phyloP scores from a whole-genome alignment of 441 rosid species.

The Gossypium schwendimanii region DNA sequence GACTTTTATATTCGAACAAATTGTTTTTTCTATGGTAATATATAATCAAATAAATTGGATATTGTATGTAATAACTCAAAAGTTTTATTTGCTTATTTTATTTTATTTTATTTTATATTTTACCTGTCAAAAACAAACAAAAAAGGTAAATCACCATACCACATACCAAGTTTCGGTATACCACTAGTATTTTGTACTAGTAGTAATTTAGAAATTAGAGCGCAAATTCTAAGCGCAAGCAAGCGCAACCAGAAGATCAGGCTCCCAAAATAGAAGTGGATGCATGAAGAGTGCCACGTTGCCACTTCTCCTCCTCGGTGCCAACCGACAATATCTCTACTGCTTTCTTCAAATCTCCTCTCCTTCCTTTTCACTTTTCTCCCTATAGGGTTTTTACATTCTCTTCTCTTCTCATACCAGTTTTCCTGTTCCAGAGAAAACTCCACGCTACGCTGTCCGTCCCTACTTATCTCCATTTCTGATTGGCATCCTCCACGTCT shows the following conservation, averaged over 20 bases:
- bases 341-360: neutral
- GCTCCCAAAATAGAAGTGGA: neutral
- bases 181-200: neutral
- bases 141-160: neutral
- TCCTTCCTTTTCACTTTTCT: neutral
- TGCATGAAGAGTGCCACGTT: neutral
- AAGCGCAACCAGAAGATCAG: neutral
- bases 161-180: neutral
- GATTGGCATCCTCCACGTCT: constrained; percentile 37
- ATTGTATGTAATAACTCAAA: too few relatives aligned
- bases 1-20: too few relatives aligned
- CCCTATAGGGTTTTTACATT: constrained; percentile 37
- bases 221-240: neutral
- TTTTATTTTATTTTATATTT: too few relatives aligned
- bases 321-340: neutral
- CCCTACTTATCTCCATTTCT: neutral
- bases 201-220: neutral
- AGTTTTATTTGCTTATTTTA: too few relatives aligned
- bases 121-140: too few relatives aligned
- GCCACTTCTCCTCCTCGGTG: constrained; percentile 7
- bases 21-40: too few relatives aligned
- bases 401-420: constrained; percentile 6
- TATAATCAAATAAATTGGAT: too few relatives aligned
- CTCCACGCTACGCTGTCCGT: neutral
- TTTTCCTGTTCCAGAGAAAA: neutral